Base-by-base conservation (phyloP, 352 stramenopile genomes). In the Pythium vanterpoolii region DNA sequence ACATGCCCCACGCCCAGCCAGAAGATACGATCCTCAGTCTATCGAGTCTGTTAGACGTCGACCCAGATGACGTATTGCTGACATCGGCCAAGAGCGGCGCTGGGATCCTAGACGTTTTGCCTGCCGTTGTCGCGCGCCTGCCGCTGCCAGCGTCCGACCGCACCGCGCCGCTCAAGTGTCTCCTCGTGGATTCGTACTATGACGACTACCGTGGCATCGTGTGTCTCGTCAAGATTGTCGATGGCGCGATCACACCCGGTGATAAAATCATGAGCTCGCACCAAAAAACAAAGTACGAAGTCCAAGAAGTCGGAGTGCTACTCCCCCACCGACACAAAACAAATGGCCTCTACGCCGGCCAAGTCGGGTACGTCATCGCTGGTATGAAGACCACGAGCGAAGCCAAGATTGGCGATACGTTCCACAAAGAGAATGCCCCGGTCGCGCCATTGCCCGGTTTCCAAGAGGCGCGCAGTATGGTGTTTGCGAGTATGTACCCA, bases 401-500 rank as follows among this genome's bases (percentile, higher is more conserved):
- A 74, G 96, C 96, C 18, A 91, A 97, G 55, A 94, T 99, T 21
- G 85, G 85, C 16, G 85, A 95, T 36, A 95, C 85, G 7, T 92
- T 92, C 52, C 89, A 87, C 62, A 79, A 76, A n/a, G 80, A 89
- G 45, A 66, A 79, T 53, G 68, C 68, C 3, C 74, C 79, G 0
- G 76, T 95, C 0, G 73, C 86, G 60, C 67, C 85, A 4, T 64
- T 95, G 9, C 83, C 84, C 3, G 86, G 86, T 38, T 93, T 95
- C 57, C 82, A 95, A 63, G 82, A 92, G 50, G 86, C 82, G 2
- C 76, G 79, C 16, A 92, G 81, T 24, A 99, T 99, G 96, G 96
- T 99, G n/a, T 99, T 98, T 78, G 96, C 97, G 7, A 98, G 88
- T 60, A 96, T 99, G 65, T 99, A 98, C 78, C 97, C 98, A 5